Percentiles rank a stretch among this genome's conserved stretches.
Conservation (phyloP, 257 asterid genomes). For the Petunia axillaris region DNA sequence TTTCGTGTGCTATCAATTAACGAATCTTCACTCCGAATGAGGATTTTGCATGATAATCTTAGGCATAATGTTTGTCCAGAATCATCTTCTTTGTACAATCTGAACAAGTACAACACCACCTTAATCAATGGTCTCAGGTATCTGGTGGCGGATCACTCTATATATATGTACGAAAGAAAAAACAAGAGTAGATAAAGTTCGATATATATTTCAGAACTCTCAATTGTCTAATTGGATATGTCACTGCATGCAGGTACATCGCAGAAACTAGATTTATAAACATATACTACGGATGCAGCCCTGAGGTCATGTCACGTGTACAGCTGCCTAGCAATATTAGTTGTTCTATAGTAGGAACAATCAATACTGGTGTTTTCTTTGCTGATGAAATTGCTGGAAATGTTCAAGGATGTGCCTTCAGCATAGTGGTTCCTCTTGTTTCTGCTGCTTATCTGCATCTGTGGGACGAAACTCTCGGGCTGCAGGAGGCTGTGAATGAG, state of each 20-base stretch:
- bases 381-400: slow-evolving; percentile 1
- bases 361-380: slow-evolving; percentile 19
- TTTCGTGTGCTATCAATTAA: slow-evolving; percentile 19
- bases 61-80: neutral
- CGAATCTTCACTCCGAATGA: neutral
- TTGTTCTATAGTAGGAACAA: slow-evolving; percentile 2
- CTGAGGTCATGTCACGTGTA: slow-evolving; percentile 16
- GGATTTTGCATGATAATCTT: neutral
- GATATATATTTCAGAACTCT: neutral
- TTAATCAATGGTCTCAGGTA: slow-evolving; percentile 20
- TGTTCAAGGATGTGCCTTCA: slow-evolving; percentile 13
- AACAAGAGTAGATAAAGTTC: neutral
- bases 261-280: neutral
- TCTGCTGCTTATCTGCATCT: slow-evolving; percentile 19
- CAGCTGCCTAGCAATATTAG: slow-evolving; percentile 4
- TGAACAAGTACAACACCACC: neutral
- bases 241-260: neutral
- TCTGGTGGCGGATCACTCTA: neutral
- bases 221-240: neutral
- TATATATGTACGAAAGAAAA: neutral
- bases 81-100: neutral
- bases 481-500: slow-evolving; percentile 19
- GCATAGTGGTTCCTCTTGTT: slow-evolving; percentile 22
- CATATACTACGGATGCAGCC: slow-evolving; percentile 26
- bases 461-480: slow-evolving; percentile 14